These are phyloP conservation scores for Galerina sulciceps DNA, from an alignment of 768 basidiomycete genomes.

Conservation along the genomic window DNA sequence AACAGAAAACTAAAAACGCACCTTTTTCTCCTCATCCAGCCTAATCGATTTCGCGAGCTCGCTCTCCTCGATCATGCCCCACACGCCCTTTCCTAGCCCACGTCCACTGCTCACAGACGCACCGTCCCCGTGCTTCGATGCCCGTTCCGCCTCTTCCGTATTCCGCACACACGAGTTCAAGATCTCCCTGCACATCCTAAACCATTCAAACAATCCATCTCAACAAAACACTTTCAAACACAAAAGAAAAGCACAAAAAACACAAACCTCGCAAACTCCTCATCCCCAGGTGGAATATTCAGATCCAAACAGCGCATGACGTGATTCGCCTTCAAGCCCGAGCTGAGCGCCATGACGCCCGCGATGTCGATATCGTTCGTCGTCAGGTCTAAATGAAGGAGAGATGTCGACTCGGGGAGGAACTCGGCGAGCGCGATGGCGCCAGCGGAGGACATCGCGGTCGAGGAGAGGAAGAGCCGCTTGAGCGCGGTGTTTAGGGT, in stretches of 20 bases:
- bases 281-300: slow-evolving; percentile 86
- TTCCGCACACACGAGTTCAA: slow-evolving; percentile 90
- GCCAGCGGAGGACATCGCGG: slow-evolving; percentile 76
- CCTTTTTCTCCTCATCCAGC: slow-evolving; percentile 59
- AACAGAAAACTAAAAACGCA: slow-evolving; percentile 20
- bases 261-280: slow-evolving; percentile 71
- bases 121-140: slow-evolving; percentile 31
- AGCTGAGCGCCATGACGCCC: slow-evolving; percentile 90
- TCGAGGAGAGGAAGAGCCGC: slow-evolving; percentile 88
- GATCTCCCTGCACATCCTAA: slow-evolving; percentile 84
- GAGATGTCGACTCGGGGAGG: slow-evolving; percentile 84
- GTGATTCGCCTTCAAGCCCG: slow-evolving; percentile 82
- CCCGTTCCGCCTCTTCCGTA: slow-evolving; percentile 81
- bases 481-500: slow-evolving; percentile 91
- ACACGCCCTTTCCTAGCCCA: slow-evolving; percentile 71
- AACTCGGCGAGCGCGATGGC: slow-evolving; percentile 97
- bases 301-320: slow-evolving; percentile 92
- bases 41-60: slow-evolving; percentile 76
- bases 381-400: slow-evolving; percentile 92
- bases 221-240: not conserved
- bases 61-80: slow-evolving; percentile 87
- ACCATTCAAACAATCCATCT: slow-evolving; percentile 11
- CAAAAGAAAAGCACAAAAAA: not conserved
- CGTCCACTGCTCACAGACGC: slow-evolving; percentile 43
- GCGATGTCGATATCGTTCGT: slow-evolving; percentile 84